phyloP scores from a whole-genome alignment of 2,329 filamentous ascomycete species.

The Lachnellula hyalina region DNA sequence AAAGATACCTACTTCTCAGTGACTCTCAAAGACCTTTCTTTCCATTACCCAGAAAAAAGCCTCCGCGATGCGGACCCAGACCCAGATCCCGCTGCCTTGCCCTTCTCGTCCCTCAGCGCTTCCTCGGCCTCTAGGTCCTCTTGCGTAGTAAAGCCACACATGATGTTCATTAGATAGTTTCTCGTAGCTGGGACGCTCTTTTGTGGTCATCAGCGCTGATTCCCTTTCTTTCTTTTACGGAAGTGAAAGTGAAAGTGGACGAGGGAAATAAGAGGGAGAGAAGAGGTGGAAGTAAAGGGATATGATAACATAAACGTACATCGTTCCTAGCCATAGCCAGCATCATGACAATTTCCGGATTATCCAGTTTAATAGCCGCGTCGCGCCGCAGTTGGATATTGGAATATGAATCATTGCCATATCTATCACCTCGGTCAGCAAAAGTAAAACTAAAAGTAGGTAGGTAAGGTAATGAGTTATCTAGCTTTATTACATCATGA shows the following conservation, averaged over 20 bases:
- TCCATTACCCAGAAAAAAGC: too few species aligned
- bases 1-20: too few species aligned
- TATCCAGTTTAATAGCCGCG: slow-evolving; percentile 50
- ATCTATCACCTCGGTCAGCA: not conserved
- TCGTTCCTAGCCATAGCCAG: slow-evolving; percentile 49
- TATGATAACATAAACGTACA: slow-evolving; percentile 44
- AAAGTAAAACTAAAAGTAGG: too few species aligned
- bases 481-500: too few species aligned
- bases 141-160: slow-evolving; percentile 41
- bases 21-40: too few species aligned
- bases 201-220: not conserved
- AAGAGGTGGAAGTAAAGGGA: not conserved
- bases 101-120: not conserved
- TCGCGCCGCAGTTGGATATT: slow-evolving; percentile 34
- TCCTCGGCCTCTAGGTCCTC: slow-evolving; percentile 1
- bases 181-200: slow-evolving; percentile 53
- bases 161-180: slow-evolving; percentile 49
- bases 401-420: slow-evolving; percentile 22
- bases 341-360: slow-evolving; percentile 55
- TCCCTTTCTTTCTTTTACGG: not conserved
- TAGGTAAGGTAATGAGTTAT: too few species aligned
- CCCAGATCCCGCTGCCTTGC: not conserved
- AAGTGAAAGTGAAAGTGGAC: not conserved
- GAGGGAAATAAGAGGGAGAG: too few species aligned
- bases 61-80: too few species aligned